Evolutionary conservation across 495 filamentous ascomycete genomes (phyloP), one percentile per base, ranked within the genome.

Genomic region (Amphirosellinia nigrospora): DNA sequence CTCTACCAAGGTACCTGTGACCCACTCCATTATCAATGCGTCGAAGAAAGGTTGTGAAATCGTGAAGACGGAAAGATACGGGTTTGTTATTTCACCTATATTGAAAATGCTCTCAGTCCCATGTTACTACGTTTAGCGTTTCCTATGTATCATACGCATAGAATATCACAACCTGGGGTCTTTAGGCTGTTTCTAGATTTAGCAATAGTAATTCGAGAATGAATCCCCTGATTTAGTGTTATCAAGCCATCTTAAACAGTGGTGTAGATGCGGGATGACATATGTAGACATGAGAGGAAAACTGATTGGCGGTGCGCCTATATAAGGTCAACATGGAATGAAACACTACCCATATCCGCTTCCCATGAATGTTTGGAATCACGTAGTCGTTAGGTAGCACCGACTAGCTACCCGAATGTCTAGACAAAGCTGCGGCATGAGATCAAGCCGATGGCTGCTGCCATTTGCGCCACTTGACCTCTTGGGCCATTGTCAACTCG

Each of bases 391-490:
- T 26, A 53, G 26, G 26, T 53, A 53, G 3, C 26, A 30, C 7
- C 23, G 13, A 53, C 26, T 53, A 53, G 5, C 21, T 21, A 21
- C 36, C 30, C 46, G 64, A 41, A 79, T 82, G 74, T 82, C 80
- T 21, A 87, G 66, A 34, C 81, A 80, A 50, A 91, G 86, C 62
- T 89, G 79, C 39, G 78, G 79, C 46, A 91, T 86, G 56, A 94
- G 73, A 8, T 89, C 88, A 9, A 88, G 3, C 95, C 95, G 48
- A 97, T 80, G 4, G 85, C 89, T 8, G 95, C 92, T 10, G 92
- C 91, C 43, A 97, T 79, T 74, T 97, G 93, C 7, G 88, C 92
- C 50, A 96, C 80, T 46, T 89, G 84, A 0, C 88, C 89, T 78
- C 92, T 94, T 34, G 76, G 69, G 8, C 72, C 70, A 21, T 58